Evolutionary conservation across 1,284 basidiomycete species (phyloP).

Genomic region (Ceraceosorus guamensis): DNA sequence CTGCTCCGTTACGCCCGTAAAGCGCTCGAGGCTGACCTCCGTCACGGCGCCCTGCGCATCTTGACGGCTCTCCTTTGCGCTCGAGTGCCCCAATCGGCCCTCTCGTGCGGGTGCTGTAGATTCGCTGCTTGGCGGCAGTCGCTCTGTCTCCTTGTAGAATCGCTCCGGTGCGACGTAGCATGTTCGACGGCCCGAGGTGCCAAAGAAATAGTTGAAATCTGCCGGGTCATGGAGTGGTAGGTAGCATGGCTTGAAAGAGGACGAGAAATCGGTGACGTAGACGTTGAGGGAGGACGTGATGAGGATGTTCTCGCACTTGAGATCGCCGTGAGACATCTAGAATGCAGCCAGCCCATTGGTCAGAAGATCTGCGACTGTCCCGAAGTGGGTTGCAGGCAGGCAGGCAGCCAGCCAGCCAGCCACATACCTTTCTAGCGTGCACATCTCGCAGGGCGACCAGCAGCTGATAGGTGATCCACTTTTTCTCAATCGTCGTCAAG

Average conservation of each 20-base stretch:
- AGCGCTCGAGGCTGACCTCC: conserved; percentile 49
- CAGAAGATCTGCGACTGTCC: neutral
- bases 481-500: conserved; percentile 83
- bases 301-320: conserved; percentile 95
- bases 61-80: too few species aligned
- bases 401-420: neutral
- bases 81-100: neutral
- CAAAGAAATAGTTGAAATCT: conserved; percentile 97
- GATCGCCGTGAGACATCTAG: conserved; percentile 86
- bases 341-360: neutral
- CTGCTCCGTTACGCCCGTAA: conserved; percentile 78
- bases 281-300: conserved; percentile 94
- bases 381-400: too few species aligned
- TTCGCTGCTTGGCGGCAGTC: conserved; percentile 53
- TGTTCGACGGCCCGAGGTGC: conserved; percentile 82
- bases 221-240: conserved; percentile 93
- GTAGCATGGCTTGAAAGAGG: conserved; percentile 84
- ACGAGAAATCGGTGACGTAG: conserved; percentile 91
- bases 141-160: conserved; percentile 58
- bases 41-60: conserved; percentile 15
- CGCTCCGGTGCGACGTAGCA: conserved; percentile 96
- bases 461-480: conserved; percentile 95
- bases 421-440: conserved; percentile 59
- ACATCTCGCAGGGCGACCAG: conserved; percentile 76
- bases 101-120: conserved; percentile 57